Conservation (phyloP, 2,329 filamentous ascomycete genomes). For the Trichoderma sp. region DNA sequence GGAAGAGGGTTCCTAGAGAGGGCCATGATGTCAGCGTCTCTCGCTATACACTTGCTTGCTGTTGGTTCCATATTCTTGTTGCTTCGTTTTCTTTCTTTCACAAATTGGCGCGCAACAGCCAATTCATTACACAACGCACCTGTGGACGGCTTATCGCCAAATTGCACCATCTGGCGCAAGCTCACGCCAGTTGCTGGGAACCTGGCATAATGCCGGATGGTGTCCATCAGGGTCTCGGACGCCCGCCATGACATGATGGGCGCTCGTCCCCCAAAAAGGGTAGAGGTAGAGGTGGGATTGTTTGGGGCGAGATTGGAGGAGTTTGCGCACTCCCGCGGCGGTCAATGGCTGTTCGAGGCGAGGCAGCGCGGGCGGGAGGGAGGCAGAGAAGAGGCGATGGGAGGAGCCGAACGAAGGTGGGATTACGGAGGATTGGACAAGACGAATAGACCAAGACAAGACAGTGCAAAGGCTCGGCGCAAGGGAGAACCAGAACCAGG, state of each 20-base stretch:
- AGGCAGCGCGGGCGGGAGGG: neutral
- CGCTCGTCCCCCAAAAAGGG: conserved; percentile 9
- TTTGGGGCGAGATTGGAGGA: neutral
- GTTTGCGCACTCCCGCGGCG: neutral
- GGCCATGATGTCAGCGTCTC: conserved; percentile 55
- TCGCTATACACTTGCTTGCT: too few species aligned
- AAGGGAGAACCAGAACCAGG: neutral
- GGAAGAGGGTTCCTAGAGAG: conserved; percentile 84
- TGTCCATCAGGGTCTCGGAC: conserved; percentile 87
- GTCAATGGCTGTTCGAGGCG: neutral
- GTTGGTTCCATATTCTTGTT: too few species aligned
- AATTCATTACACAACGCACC: conserved; percentile 63
- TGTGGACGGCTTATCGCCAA: conserved; percentile 88
- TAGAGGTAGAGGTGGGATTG: neutral
- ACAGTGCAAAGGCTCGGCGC: neutral
- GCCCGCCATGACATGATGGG: conserved; percentile 86
- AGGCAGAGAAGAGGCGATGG: neutral
- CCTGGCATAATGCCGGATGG: conserved; percentile 93
- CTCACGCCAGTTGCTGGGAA: conserved; percentile 97
- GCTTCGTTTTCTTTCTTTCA: neutral
- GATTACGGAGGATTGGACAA: neutral
- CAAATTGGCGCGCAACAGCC: conserved; percentile 55
- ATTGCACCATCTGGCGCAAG: conserved; percentile 98
- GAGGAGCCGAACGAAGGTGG: neutral
- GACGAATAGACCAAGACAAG: neutral